Conservation (phyloP, 106 monocot species). For the Allium fistulosum region DNA sequence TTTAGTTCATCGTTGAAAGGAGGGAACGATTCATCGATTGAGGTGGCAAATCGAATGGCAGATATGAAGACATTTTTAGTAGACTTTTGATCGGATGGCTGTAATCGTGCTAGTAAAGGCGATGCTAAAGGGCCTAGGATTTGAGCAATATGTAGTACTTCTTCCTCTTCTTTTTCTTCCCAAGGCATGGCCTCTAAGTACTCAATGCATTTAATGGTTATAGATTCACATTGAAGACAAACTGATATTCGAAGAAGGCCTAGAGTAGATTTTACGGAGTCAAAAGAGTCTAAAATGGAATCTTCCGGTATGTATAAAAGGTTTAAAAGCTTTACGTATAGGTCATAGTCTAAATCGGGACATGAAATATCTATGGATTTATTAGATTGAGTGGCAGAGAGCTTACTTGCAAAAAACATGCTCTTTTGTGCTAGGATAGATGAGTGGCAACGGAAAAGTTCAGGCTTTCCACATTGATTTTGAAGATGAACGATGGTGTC, state of each 20-base stretch:
- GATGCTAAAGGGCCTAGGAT: slow-evolving; percentile 41
- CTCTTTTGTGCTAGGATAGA: neutral
- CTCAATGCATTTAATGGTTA: slow-evolving; percentile 47
- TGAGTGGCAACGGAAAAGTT: neutral
- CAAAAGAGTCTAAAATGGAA: slow-evolving; percentile 46
- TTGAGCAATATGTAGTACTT: slow-evolving; percentile 50
- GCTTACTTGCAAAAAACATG: slow-evolving; percentile 21
- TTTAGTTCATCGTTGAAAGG: slow-evolving; percentile 73
- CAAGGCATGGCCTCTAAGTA: slow-evolving; percentile 91
- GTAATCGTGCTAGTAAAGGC: slow-evolving; percentile 51
- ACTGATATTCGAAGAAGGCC: slow-evolving; percentile 76
- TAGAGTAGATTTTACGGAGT: slow-evolving; percentile 60
- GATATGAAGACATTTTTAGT: slow-evolving; percentile 80
- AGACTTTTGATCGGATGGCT: slow-evolving; percentile 44
- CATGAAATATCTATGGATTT: slow-evolving; percentile 53
- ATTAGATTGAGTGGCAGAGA: slow-evolving; percentile 18
- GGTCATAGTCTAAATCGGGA: slow-evolving; percentile 40
- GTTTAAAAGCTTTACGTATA: slow-evolving; percentile 65
- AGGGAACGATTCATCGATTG: slow-evolving; percentile 30
- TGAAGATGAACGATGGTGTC: neutral
- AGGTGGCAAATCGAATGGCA: slow-evolving; percentile 74
- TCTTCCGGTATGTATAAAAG: slow-evolving; percentile 59
- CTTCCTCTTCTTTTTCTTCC: slow-evolving; percentile 96
- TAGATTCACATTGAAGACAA: slow-evolving; percentile 45
- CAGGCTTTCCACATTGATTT: neutral